Conservation (phyloP, 148 eudicot genomes). For the Diospyros kaki region DNA sequence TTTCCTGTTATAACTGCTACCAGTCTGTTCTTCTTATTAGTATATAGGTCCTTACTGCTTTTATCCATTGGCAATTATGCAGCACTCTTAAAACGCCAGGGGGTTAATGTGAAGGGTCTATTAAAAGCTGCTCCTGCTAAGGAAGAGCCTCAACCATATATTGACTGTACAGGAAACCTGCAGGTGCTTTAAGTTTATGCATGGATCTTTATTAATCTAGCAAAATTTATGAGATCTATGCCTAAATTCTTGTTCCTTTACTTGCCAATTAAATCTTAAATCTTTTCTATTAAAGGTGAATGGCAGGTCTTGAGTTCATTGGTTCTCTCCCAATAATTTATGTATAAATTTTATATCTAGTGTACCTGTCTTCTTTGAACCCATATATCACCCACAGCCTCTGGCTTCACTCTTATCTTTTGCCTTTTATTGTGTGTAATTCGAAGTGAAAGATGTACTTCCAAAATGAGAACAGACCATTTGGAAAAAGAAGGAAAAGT, state of each 20-base stretch:
- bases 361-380: too few relatives aligned
- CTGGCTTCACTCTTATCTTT: neutral
- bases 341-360: neutral
- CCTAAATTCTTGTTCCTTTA: neutral
- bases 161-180: slow-evolving; percentile 94
- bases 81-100: slow-evolving; percentile 98
- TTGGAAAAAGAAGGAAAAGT: neutral
- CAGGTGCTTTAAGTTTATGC: slow-evolving; percentile 47
- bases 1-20: neutral
- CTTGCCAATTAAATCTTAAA: neutral
- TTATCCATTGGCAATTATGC: slow-evolving; percentile 20
- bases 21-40: neutral
- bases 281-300: neutral
- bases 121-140: slow-evolving; percentile 77
- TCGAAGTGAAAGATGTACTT: neutral
- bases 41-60: slow-evolving; percentile 1
- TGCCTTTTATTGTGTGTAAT: neutral
- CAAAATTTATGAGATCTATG: neutral
- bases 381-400: neutral
- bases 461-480: neutral
- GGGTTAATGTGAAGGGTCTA: slow-evolving; percentile 90
- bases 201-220: neutral
- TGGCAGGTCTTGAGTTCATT: neutral
- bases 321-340: neutral
- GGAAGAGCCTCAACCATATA: slow-evolving; percentile 78